Evolutionary conservation across 2,329 filamentous ascomycete species (phyloP).

Genomic region (Sporothrix curviconia): DNA sequence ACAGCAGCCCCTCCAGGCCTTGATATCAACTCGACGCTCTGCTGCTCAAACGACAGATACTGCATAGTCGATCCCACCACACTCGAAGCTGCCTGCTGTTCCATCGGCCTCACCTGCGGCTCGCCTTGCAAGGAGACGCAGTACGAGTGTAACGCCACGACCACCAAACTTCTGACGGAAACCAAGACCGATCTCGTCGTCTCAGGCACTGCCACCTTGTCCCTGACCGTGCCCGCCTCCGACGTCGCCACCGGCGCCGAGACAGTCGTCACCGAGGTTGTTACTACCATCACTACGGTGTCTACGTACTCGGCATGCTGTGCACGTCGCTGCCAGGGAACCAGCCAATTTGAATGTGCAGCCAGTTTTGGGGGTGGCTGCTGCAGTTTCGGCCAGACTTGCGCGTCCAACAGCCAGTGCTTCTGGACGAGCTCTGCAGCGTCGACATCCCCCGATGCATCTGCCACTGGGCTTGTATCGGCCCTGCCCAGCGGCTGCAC

Average conservation of each 20-base stretch:
- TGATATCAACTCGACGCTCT: slow-evolving; percentile 24
- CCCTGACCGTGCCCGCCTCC: slow-evolving; percentile 9
- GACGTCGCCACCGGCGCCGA: slow-evolving; percentile 12
- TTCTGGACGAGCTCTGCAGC: slow-evolving; percentile 21
- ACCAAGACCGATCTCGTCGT: background rate
- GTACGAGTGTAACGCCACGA: slow-evolving; percentile 27
- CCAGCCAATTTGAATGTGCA: slow-evolving; percentile 41
- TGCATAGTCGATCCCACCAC: slow-evolving; percentile 27
- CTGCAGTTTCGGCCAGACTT: slow-evolving; percentile 41
- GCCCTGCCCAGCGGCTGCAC: slow-evolving; percentile 38
- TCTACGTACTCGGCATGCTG: slow-evolving; percentile 32
- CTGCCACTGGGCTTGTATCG: slow-evolving; percentile 23
- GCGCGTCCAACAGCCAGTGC: slow-evolving; percentile 33
- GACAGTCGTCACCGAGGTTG: slow-evolving; percentile 19
- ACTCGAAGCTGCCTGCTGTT: slow-evolving; percentile 26
- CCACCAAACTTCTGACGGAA: slow-evolving; percentile 24
- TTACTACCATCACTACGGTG: slow-evolving; percentile 23
- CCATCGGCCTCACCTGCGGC: slow-evolving; percentile 26
- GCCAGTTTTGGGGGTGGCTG: slow-evolving; percentile 40
- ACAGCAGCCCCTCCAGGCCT: slow-evolving; percentile 19
- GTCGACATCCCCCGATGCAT: background rate
- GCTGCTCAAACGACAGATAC: slow-evolving; percentile 25
- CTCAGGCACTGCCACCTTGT: background rate
- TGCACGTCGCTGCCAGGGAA: slow-evolving; percentile 33
- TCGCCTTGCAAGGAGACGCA: slow-evolving; percentile 25